Evolutionary conservation across 257 asterid species (phyloP).

Genomic region (Lavandula angustifolia): DNA sequence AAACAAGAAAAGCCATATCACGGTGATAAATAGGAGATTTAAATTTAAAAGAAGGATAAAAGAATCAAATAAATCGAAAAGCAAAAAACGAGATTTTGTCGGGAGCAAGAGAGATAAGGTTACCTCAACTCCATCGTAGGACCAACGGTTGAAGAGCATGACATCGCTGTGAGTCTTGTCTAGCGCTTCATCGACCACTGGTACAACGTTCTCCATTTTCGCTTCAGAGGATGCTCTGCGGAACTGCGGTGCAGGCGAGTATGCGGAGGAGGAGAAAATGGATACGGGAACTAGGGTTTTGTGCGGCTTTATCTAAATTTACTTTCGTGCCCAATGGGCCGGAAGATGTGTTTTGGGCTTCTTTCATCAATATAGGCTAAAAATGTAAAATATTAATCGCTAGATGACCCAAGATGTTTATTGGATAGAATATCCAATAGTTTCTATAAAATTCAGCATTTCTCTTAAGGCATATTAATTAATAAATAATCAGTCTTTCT

Average conservation of each 20-base stretch:
- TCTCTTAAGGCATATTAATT: no score
- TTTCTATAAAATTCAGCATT: no score
- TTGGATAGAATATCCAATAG: not conserved
- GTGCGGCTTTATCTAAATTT: not conserved
- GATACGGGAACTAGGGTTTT: slow-evolving; percentile 25
- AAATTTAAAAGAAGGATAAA: not conserved
- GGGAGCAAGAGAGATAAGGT: not conserved
- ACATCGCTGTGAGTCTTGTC: slow-evolving; percentile 47
- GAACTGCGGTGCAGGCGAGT: slow-evolving; percentile 10
- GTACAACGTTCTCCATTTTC: slow-evolving; percentile 21
- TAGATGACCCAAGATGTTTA: not conserved
- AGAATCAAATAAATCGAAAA: not conserved
- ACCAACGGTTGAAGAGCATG: slow-evolving; percentile 67
- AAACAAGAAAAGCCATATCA: not conserved
- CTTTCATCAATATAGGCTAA: not conserved
- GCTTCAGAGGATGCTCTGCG: slow-evolving; percentile 5
- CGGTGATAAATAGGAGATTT: not conserved
- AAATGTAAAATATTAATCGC: not conserved
- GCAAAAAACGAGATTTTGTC: not conserved
- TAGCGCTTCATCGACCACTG: not conserved
- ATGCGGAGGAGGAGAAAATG: slow-evolving; percentile 1
- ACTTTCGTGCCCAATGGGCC: slow-evolving; percentile 11
- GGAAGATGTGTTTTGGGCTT: not conserved
- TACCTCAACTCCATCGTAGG: slow-evolving; percentile 58
- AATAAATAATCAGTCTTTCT: no score